Base-by-base conservation (phyloP, 495 filamentous ascomycete genomes). In the Cladorrhinum samala region DNA sequence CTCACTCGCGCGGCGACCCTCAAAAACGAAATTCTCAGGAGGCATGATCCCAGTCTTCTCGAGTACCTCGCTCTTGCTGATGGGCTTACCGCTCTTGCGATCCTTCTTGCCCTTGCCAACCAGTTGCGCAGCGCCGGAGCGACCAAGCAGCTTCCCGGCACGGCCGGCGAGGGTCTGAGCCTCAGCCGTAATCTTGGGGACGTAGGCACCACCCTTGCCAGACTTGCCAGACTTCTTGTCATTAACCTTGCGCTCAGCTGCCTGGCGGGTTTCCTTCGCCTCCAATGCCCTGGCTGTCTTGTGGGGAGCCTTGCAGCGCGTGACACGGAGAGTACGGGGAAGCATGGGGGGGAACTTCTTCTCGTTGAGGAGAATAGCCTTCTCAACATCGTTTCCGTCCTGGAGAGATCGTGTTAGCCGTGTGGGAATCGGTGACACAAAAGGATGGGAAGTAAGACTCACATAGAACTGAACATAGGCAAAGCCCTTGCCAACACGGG, bases 401-500 rank as follows among this genome's bases (percentile, higher is more conserved):
- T 92, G 68, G 18, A 18, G 11, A 11, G 36, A 4, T 37, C 4
- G 40, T 19, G 51, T 59, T 51, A 55, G 33, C 33, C 43, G 33
- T 9, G 18, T 9, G 19, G 9, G 3, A 19, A 2, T 20, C 20
- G 33, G 9, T 8, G 18, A 18, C 6, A 4, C 17, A 18, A 17
- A 5, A 37, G 3, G 14, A 9, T 9, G 37, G 24, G 3, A 21
- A 25, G 18, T 17, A 23, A 37, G 50, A 65, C 69, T 64, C 55
- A 83, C 83, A 64, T 81, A 74, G 68, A 97, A 99, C 61, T 99
- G 94, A 30, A 99, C 91, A 61, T 99, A 99, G 18, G 94, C 94
- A 67, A 99, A 89, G 13, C 94, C 94, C 68, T 99, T 97, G 43
- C 93, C 91, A 43, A 99, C 89, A 30, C 94, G 81, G 18, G 94